phyloP scores from a whole-genome alignment of 768 basidiomycete species.

The Leccinum truebloodii region DNA sequence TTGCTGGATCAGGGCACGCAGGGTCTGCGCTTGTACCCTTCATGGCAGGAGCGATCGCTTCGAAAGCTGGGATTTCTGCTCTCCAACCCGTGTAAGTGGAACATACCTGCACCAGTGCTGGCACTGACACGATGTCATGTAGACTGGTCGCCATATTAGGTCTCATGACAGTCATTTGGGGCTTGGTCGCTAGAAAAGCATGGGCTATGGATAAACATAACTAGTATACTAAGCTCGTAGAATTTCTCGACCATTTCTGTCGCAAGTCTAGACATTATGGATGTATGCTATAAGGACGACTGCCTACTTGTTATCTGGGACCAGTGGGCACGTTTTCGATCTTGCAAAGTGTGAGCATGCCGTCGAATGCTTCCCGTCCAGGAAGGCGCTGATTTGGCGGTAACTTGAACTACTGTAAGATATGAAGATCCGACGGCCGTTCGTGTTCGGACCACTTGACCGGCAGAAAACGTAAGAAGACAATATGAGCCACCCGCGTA shows the following conservation, averaged over 20 bases:
- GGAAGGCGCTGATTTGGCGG: constrained; percentile 86
- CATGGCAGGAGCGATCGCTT: constrained; percentile 47
- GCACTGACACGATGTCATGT: background rate
- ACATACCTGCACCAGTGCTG: background rate
- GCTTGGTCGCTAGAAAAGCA: constrained; percentile 34
- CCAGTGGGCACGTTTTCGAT: constrained; percentile 96
- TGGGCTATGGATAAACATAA: constrained; percentile 6
- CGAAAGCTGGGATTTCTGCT: constrained; percentile 42
- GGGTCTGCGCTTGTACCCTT: constrained; percentile 55
- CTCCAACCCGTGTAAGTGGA: constrained; percentile 51
- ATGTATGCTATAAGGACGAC: background rate
- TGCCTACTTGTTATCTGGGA: constrained; percentile 69
- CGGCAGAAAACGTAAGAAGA: constrained; percentile 29
- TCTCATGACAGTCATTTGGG: constrained; percentile 43
- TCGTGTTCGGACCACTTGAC: constrained; percentile 85
- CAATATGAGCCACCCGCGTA: constrained; percentile 28
- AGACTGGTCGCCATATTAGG: constrained; percentile 39
- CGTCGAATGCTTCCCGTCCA: constrained; percentile 89
- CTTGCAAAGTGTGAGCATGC: constrained; percentile 93
- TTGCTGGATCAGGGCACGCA: constrained; percentile 51
- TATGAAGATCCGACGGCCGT: background rate
- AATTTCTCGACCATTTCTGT: background rate
- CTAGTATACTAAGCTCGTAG: background rate
- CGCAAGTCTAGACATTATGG: background rate
- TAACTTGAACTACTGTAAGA: constrained; percentile 39